A percentile compares a stretch with the other conserved stretches of the same genome.
Conservation (phyloP, 352 stramenopile species). For the Phytopythium chamaehyphon region DNA sequence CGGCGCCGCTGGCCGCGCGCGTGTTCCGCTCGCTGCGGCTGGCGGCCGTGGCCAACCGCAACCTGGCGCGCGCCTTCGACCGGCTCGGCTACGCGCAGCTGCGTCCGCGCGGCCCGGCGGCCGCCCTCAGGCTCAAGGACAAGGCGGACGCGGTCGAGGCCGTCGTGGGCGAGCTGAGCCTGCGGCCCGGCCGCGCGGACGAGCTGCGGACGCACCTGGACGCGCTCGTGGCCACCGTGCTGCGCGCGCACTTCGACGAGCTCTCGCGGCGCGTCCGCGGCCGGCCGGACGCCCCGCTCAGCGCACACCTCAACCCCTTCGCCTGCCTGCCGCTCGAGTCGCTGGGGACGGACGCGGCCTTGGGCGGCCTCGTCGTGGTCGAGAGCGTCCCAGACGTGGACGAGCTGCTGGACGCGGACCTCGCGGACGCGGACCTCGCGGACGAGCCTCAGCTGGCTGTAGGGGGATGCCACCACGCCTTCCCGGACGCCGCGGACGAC, state of each 20-base stretch:
- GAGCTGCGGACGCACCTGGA: slow-evolving; percentile 39
- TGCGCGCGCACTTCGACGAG: slow-evolving; percentile 57
- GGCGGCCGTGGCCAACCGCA: slow-evolving; percentile 64
- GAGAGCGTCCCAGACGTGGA: slow-evolving; percentile 30
- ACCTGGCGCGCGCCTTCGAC: slow-evolving; percentile 62
- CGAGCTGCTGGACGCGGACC: slow-evolving; percentile 12
- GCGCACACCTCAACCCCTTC: slow-evolving; percentile 56
- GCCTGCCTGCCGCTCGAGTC: slow-evolving; percentile 52
- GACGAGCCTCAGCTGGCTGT: no score
- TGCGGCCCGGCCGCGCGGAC: slow-evolving; percentile 36
- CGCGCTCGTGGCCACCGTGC: slow-evolving; percentile 41
- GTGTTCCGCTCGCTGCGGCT: slow-evolving; percentile 68
- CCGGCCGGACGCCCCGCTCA: slow-evolving; percentile 20
- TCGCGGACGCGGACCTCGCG: slow-evolving; percentile 19
- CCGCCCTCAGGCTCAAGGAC: slow-evolving; percentile 42
- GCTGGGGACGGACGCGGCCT: slow-evolving; percentile 50
- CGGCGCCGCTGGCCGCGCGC: slow-evolving; percentile 42
- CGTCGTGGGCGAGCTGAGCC: slow-evolving; percentile 55
- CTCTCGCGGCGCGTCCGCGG: slow-evolving; percentile 15
- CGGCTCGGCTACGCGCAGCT: slow-evolving; percentile 49
- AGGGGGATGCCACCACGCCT: slow-evolving; percentile 34
- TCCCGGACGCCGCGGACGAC: slow-evolving; percentile 6
- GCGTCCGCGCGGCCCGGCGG: slow-evolving; percentile 5
- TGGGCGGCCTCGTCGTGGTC: slow-evolving; percentile 45
- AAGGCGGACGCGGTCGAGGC: slow-evolving; percentile 68